Base-by-base conservation (phyloP, 179 eudicot species). In the Dionaea muscipula region DNA sequence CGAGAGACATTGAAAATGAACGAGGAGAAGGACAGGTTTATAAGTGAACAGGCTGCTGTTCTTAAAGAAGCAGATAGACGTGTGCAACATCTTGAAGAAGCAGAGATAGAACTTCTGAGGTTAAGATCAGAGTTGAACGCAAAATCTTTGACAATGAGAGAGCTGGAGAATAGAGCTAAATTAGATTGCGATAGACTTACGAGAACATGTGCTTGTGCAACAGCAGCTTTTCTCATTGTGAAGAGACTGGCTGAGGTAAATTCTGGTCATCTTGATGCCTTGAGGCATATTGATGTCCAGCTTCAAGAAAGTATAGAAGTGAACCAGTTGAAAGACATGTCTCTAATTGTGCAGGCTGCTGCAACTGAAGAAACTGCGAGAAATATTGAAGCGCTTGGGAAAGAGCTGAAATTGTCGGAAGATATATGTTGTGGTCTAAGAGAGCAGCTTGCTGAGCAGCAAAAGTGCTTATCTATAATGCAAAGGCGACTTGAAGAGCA, bases 401-500 rank as follows among this genome's bases (percentile, higher is more conserved):
- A 55, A 63, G 68, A 77, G 21, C 63, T 73, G 47, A 50, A 61
- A 58, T 47, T 28, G 36, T 67, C 69, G 10, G 68, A 70, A 59
- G 71, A 73, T 43, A 51, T 28, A 28, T 68, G 77, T 55, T 47
- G 55, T 53, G 38, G 47, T 36, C 72, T 77, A 28, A 55, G 46
- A 46, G 53, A 51, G 47, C 72, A 80, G 57, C 72, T 77, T 13
- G 65, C 67, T 46, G 62, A 61, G 63, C 77, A 77, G 69, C 65
- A 66, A 52, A 61, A 44, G 35, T 59, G 54, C 52, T 45, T 59
- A 60, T 63, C 61, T 47, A 49, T 44, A 37, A n/a, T 68, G 73
- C 67, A 75, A 57, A 65, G 24, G 53, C 68, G 72, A 38, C 63
- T 75, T 60, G 77, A 75, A 40, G 80, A 76, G 48, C 59, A 63